phyloP scores from a whole-genome alignment of 2,329 filamentous ascomycete species.

The Rosellinia necatrix region DNA sequence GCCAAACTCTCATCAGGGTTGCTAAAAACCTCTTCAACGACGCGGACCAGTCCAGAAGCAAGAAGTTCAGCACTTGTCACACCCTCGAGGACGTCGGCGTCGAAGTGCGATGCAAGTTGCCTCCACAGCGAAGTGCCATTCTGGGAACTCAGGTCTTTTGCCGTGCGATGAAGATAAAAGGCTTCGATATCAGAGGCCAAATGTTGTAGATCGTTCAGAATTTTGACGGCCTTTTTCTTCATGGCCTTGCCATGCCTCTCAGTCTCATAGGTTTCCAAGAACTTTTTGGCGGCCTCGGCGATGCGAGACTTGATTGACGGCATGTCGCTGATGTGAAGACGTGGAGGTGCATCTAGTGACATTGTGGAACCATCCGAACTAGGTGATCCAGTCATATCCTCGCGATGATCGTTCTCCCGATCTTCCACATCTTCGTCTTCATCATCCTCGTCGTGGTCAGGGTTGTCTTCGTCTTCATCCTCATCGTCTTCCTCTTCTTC shows the following conservation, averaged over 20 bases:
- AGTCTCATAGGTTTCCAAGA: conserved; percentile 81
- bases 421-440: conserved; percentile 61
- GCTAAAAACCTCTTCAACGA: conserved; percentile 81
- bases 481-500: conserved; percentile 17
- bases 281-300: conserved; percentile 76
- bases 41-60: conserved; percentile 85
- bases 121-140: conserved; percentile 72
- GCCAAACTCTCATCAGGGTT: conserved; percentile 66
- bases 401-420: conserved; percentile 49
- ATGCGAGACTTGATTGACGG: conserved; percentile 74
- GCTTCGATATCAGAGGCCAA: conserved; percentile 73
- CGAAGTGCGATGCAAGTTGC: conserved; percentile 80
- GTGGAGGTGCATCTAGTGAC: conserved; percentile 62
- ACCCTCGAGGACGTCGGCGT: conserved; percentile 85
- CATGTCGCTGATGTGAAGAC: conserved; percentile 52
- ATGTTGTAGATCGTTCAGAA: conserved; percentile 72
- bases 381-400: conserved; percentile 69
- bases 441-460: conserved; percentile 53
- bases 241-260: conserved; percentile 72
- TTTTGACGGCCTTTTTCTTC: conserved; percentile 77
- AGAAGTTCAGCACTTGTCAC: conserved; percentile 95
- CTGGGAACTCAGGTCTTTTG: conserved; percentile 49
- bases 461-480: conserved; percentile 56
- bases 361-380: conserved; percentile 71
- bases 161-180: conserved; percentile 67